Percentiles rank a stretch among this genome's conserved stretches.
Evolutionary conservation across 306 rosid species (phyloP).

Genomic region (Echinosophora koreensis): DNA sequence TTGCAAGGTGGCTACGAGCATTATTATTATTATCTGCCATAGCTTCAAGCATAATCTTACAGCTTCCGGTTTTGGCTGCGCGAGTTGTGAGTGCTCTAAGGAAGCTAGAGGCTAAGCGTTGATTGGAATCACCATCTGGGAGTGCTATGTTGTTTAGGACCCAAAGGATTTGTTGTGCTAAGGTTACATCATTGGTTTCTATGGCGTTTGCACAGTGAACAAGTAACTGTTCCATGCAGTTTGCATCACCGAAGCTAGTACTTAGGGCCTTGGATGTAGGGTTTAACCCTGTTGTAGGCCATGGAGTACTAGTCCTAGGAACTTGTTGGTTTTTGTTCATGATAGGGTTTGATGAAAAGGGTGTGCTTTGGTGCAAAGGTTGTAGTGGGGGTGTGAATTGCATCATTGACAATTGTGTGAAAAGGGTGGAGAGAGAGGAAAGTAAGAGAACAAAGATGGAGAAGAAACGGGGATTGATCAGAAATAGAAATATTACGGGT

Average conservation of each 20-base stretch:
- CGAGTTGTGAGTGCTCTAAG: constrained; percentile 81
- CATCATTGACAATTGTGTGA: constrained; percentile 54
- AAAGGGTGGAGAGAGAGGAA: not conserved
- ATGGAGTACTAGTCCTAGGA: constrained; percentile 68
- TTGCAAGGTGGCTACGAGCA: constrained; percentile 39
- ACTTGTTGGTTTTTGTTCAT: constrained; percentile 74
- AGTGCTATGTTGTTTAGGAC: constrained; percentile 89
- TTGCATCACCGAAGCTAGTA: constrained; percentile 71
- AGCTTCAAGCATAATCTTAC: constrained; percentile 69
- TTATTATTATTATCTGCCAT: constrained; percentile 20
- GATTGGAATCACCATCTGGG: constrained; percentile 89
- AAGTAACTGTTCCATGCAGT: constrained; percentile 90
- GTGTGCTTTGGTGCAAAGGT: constrained; percentile 57
- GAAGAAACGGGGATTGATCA: not conserved
- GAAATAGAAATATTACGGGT: no score
- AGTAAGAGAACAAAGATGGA: not conserved
- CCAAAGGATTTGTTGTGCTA: constrained; percentile 95
- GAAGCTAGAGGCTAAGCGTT: constrained; percentile 83
- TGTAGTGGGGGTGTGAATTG: constrained; percentile 66
- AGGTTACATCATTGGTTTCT: constrained; percentile 78
- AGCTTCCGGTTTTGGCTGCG: constrained; percentile 68
- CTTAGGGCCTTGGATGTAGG: constrained; percentile 68
- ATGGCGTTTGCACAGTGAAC: constrained; percentile 94
- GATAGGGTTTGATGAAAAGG: constrained; percentile 52
- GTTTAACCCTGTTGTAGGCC: constrained; percentile 63